Evolutionary conservation across 768 basidiomycete species (phyloP).

Genomic region (Boletus pseudo-olivaceus): DNA sequence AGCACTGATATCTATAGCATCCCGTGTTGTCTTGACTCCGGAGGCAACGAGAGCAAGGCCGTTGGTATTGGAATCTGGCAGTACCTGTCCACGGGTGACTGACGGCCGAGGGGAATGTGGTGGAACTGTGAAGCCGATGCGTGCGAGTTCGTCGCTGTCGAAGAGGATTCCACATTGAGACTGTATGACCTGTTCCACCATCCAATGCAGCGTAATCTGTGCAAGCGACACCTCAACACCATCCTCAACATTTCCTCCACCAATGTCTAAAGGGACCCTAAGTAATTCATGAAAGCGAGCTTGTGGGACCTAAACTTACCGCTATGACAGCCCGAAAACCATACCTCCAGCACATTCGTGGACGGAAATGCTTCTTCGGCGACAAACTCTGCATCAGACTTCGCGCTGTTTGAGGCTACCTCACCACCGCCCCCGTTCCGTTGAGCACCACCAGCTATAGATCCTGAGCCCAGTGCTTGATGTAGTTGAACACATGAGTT

Average conservation of each 20-base stretch:
- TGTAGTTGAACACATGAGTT: neutral
- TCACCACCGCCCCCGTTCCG: neutral
- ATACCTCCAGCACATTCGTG: conserved; percentile 70
- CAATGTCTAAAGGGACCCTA: conserved; percentile 49
- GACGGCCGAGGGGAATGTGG: conserved; percentile 6
- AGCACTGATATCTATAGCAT: neutral
- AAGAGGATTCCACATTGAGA: conserved; percentile 62
- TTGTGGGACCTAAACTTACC: conserved; percentile 40
- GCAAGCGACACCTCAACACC: conserved; percentile 40
- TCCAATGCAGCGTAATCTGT: conserved; percentile 71
- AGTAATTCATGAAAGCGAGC: neutral
- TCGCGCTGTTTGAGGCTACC: neutral
- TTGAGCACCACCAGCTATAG: neutral
- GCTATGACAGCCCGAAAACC: conserved; percentile 72
- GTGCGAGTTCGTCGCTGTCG: conserved; percentile 44
- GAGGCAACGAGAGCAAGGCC: neutral
- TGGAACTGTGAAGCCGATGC: conserved; percentile 35
- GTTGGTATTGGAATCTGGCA: neutral
- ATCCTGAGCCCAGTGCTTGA: neutral
- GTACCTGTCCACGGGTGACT: neutral
- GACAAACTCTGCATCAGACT: neutral
- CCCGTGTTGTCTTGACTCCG: neutral
- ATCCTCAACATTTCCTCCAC: conserved; percentile 58
- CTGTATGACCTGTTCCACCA: conserved; percentile 62
- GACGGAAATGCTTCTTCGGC: neutral